Conservation (phyloP, 2,329 filamentous ascomycete species). For the Trichoderma citrinoviride region DNA sequence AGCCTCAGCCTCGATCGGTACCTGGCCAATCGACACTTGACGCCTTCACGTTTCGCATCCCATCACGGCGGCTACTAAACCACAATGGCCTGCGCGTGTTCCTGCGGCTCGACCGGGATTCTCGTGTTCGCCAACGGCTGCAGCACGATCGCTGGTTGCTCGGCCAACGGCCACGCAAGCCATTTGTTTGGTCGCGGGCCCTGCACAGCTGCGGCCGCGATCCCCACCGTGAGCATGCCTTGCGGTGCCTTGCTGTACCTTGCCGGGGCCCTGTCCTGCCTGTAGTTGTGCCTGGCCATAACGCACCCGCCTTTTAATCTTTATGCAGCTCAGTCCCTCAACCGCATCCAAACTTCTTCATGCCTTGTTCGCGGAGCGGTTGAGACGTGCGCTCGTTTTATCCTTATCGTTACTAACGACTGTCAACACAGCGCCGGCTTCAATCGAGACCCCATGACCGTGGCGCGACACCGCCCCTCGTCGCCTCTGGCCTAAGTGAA, state of each 20-base stretch:
- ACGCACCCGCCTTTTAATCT: constrained; percentile 14
- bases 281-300: too few species aligned
- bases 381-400: neutral
- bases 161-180: constrained; percentile 18
- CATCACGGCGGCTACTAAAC: constrained; percentile 12
- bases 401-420: neutral
- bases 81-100: constrained; percentile 9
- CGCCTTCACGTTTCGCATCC: neutral
- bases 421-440: neutral
- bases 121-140: neutral
- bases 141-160: constrained; percentile 15
- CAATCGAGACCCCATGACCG: neutral
- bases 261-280: too few species aligned
- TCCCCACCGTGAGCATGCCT: constrained; percentile 8
- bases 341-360: neutral
- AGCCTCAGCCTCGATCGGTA: constrained; percentile 20
- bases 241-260: neutral
- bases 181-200: constrained; percentile 17
- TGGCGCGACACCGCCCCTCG: neutral
- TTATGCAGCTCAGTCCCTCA: constrained; percentile 7
- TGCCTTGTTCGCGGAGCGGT: neutral
- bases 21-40: constrained; percentile 1
- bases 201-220: constrained; percentile 5
- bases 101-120: constrained; percentile 15
- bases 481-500: neutral